A percentile compares a stretch with the other conserved stretches of the same genome.
These are phyloP conservation scores for Ceratocystis variospora DNA, from an alignment of 2,329 filamentous ascomycete genomes.

Conservation along the genomic window DNA sequence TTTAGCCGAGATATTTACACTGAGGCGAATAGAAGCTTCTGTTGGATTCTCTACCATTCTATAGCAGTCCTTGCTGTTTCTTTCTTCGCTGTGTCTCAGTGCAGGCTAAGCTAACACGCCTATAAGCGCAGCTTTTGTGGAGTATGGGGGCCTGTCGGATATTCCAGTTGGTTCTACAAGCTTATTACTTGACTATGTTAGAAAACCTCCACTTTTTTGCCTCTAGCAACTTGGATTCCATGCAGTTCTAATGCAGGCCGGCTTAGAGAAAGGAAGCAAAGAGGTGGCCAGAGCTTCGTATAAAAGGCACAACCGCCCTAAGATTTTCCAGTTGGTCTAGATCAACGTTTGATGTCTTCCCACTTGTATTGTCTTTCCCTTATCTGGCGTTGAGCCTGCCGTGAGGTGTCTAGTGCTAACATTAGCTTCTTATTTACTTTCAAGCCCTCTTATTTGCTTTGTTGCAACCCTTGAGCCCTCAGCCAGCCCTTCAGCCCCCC, in stretches of 20 bases:
- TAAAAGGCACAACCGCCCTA: constrained; percentile 1
- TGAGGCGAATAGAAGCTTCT: constrained; percentile 15
- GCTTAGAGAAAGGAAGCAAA: background rate
- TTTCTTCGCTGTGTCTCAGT: background rate
- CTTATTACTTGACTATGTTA: background rate
- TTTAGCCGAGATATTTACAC: background rate
- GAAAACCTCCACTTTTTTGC: constrained; percentile 7
- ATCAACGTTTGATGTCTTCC: background rate
- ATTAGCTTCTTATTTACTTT: background rate
- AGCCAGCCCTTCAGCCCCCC: background rate
- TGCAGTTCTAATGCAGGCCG: constrained; percentile 1
- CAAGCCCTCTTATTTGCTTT: background rate
- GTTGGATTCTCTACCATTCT: constrained; percentile 15
- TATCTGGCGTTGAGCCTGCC: too few species aligned
- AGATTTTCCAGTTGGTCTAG: background rate
- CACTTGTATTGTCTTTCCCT: background rate
- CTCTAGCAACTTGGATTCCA: background rate
- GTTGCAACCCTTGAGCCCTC: background rate
- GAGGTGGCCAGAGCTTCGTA: constrained; percentile 12
- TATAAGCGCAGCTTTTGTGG: background rate
- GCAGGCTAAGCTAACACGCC: background rate
- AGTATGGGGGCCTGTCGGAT: background rate
- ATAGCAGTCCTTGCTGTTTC: background rate
- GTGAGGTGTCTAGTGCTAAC: too few species aligned
- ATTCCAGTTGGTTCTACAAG: constrained; percentile 12